These are phyloP conservation scores for Aspergillus panamensis DNA, from an alignment of 495 filamentous ascomycete species.

Conservation along the genomic window DNA sequence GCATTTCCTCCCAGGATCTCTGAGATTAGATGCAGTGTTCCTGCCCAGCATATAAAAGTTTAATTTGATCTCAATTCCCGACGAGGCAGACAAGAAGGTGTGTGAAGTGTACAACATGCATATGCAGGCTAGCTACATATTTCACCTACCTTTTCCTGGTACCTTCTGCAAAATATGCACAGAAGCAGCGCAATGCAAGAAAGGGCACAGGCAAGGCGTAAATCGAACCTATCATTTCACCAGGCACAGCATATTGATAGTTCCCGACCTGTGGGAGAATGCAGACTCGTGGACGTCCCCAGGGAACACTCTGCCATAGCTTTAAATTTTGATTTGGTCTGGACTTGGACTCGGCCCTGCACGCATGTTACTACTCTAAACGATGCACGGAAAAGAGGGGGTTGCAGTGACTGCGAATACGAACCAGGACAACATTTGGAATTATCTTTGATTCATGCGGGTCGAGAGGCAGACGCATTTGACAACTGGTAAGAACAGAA, in stretches of 20 bases:
- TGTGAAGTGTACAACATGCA: constrained; percentile 12
- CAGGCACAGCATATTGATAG: neutral
- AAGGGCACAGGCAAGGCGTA: too few relatives aligned
- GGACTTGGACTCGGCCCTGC: neutral
- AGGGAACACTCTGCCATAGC: neutral
- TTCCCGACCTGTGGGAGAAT: neutral
- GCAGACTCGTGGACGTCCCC: neutral
- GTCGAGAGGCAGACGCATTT: too few relatives aligned
- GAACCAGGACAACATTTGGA: too few relatives aligned
- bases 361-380: neutral
- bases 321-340: neutral
- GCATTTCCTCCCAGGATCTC: constrained; percentile 5
- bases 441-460: too few relatives aligned
- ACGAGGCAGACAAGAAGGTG: neutral
- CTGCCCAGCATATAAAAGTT: neutral
- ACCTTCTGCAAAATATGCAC: neutral
- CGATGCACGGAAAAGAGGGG: too few relatives aligned
- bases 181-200: too few relatives aligned
- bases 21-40: constrained; percentile 2
- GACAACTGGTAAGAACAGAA: too few relatives aligned
- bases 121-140: constrained; percentile 7
- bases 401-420: too few relatives aligned
- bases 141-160: neutral
- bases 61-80: constrained; percentile 11
- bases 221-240: neutral